Conservation (phyloP, 257 asterid genomes). For the Nicotiana tomentosiformis region DNA sequence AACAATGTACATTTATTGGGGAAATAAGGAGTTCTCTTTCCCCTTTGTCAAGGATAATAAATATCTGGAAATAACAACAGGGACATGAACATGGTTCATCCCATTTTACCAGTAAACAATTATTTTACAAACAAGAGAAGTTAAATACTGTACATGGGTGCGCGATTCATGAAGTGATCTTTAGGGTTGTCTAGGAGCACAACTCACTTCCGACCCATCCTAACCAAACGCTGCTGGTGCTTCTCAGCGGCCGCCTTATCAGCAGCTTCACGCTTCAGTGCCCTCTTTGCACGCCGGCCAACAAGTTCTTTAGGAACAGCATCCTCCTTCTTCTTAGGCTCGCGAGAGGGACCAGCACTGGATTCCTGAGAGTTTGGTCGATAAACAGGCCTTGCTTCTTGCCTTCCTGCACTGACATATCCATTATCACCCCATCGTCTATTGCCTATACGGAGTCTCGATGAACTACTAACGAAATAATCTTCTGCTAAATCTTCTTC, state of each 20-base stretch:
- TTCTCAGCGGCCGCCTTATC: slow-evolving; percentile 72
- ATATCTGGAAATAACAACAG: slow-evolving; percentile 4
- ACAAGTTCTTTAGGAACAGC: slow-evolving; percentile 32
- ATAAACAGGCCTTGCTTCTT: slow-evolving; percentile 64
- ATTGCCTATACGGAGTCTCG: slow-evolving; percentile 61
- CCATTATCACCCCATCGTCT: slow-evolving; percentile 91
- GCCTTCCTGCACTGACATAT: slow-evolving; percentile 81
- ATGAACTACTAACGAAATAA: slow-evolving; percentile 42
- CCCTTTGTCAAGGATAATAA: not conserved
- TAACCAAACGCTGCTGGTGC: slow-evolving; percentile 57
- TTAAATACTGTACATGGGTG: not conserved
- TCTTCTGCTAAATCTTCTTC: slow-evolving; percentile 52
- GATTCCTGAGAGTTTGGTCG: slow-evolving; percentile 27
- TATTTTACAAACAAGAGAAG: not conserved
- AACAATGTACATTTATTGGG: slow-evolving; percentile 9
- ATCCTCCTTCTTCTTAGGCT: slow-evolving; percentile 50
- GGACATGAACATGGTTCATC: not conserved
- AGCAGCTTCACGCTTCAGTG: slow-evolving; percentile 84
- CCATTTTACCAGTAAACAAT: not conserved
- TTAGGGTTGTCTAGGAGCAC: not conserved
- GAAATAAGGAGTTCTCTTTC: not conserved
- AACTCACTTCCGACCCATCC: slow-evolving; percentile 48
- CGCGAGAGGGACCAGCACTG: slow-evolving; percentile 66
- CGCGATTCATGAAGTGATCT: not conserved
- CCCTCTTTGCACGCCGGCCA: slow-evolving; percentile 89